Conservation (phyloP, 2,329 filamentous ascomycete genomes). For the Monosporascus sp. region DNA sequence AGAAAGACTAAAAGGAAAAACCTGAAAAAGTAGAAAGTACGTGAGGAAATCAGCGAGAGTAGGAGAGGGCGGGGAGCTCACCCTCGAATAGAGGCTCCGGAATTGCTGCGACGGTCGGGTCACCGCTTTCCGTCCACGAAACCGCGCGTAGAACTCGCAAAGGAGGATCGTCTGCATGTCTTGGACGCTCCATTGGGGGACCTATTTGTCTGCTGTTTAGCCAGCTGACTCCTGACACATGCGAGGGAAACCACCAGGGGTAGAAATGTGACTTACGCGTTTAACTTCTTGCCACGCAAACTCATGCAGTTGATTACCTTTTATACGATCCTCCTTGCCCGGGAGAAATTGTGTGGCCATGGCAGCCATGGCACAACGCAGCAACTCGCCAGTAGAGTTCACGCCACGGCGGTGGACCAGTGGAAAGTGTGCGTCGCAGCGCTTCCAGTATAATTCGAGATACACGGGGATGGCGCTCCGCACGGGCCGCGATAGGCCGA, state of each 20-base stretch:
- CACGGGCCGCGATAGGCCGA: constrained; percentile 30
- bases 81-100: constrained; percentile 47
- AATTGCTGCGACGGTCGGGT: constrained; percentile 45
- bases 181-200: constrained; percentile 43
- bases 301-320: constrained; percentile 46
- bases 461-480: constrained; percentile 44
- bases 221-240: background rate
- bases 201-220: constrained; percentile 28
- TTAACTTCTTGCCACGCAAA: constrained; percentile 46
- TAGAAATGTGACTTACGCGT: constrained; percentile 37
- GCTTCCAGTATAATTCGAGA: constrained; percentile 49
- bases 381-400: constrained; percentile 38
- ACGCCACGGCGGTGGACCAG: constrained; percentile 45
- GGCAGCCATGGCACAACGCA: constrained; percentile 54
- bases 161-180: constrained; percentile 51
- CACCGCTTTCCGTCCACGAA: constrained; percentile 46
- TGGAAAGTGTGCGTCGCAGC: constrained; percentile 44
- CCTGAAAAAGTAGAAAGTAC: constrained; percentile 25
- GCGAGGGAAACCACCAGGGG: background rate
- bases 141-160: constrained; percentile 51
- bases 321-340: constrained; percentile 43
- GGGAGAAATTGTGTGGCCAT: constrained; percentile 48
- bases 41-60: constrained; percentile 25
- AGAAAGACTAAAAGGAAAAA: constrained; percentile 27
- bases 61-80: constrained; percentile 38